Evolutionary conservation across 1,139 yeast species (phyloP).

Genomic region (Yamadazyma diospyri): DNA sequence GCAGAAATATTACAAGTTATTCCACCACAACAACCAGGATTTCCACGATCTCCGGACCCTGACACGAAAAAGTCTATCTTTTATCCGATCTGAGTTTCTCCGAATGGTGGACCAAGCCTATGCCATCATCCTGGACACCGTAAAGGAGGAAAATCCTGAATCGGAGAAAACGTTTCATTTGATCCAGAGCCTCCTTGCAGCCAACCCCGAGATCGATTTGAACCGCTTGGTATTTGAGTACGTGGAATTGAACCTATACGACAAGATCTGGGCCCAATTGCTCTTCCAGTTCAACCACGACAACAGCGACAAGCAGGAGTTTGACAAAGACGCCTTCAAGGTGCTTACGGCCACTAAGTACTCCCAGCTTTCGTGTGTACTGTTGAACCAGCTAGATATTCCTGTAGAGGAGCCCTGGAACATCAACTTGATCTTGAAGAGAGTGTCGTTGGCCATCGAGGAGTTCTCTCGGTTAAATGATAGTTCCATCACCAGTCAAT

Average conservation of each 20-base stretch:
- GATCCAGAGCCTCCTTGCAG: constrained; percentile 26
- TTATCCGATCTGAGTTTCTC: constrained; percentile 31
- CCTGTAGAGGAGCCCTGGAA: constrained; percentile 44
- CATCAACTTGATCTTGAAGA: constrained; percentile 41
- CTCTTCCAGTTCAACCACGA: constrained; percentile 32
- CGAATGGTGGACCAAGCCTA: constrained; percentile 36
- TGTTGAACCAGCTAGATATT: constrained; percentile 70
- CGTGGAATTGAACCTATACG: constrained; percentile 66
- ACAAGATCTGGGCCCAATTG: constrained; percentile 57
- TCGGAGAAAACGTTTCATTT: constrained; percentile 34
- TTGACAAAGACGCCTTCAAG: constrained; percentile 27
- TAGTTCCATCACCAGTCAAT: constrained; percentile 45
- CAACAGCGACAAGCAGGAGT: constrained; percentile 28
- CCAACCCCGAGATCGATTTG: constrained; percentile 49
- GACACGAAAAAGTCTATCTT: constrained; percentile 24
- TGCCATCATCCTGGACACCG: constrained; percentile 39
- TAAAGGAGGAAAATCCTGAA: constrained; percentile 33
- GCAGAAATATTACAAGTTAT: constrained; percentile 40
- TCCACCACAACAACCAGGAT: constrained; percentile 42
- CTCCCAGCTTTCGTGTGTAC: constrained; percentile 46
- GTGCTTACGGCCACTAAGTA: constrained; percentile 33
- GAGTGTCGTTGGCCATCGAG: constrained; percentile 50
- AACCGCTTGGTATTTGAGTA: constrained; percentile 61
- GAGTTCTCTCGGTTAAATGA: constrained; percentile 51
- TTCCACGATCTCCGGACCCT: constrained; percentile 30